Evolutionary conservation across 2,329 filamentous ascomycete genomes (phyloP).

Genomic region (Diaporthe citri): DNA sequence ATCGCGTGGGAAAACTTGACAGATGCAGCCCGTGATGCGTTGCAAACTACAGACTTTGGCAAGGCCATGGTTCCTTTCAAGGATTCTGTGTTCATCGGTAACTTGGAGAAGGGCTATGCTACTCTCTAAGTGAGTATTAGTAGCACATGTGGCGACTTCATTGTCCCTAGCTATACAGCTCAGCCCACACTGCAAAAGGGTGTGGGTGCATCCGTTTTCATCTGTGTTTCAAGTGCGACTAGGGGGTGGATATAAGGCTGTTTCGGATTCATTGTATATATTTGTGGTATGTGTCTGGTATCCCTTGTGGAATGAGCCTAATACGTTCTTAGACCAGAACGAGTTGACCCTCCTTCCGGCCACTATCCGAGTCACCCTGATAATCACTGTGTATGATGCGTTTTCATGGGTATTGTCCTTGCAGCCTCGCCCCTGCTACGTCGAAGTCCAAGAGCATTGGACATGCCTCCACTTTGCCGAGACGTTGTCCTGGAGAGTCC

Average conservation of each 20-base stretch:
- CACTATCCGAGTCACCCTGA: background rate
- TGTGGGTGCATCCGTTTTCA: background rate
- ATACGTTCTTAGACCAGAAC: background rate
- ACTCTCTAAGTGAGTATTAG: background rate
- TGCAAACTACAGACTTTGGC: slow-evolving; percentile 56
- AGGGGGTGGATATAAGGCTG: background rate
- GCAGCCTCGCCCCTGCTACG: background rate
- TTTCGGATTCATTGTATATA: background rate
- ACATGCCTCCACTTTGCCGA: background rate
- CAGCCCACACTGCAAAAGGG: background rate
- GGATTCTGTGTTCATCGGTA: slow-evolving; percentile 29
- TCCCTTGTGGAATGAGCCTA: background rate
- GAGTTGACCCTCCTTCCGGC: background rate
- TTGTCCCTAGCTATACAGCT: background rate
- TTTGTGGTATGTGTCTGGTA: background rate
- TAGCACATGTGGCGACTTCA: background rate
- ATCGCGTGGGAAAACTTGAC: slow-evolving; percentile 59
- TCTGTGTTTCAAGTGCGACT: background rate
- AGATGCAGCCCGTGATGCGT: slow-evolving; percentile 49
- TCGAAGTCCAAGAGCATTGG: background rate
- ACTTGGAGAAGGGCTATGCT: slow-evolving; percentile 31
- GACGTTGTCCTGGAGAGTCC: slow-evolving; percentile 6
- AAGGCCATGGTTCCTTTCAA: slow-evolving; percentile 33
- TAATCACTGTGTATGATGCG: slow-evolving; percentile 3
- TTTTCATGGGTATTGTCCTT: slow-evolving; percentile 10